These are phyloP conservation scores for Daldinia bambusicola DNA, from an alignment of 495 filamentous ascomycete genomes.

Conservation along the genomic window DNA sequence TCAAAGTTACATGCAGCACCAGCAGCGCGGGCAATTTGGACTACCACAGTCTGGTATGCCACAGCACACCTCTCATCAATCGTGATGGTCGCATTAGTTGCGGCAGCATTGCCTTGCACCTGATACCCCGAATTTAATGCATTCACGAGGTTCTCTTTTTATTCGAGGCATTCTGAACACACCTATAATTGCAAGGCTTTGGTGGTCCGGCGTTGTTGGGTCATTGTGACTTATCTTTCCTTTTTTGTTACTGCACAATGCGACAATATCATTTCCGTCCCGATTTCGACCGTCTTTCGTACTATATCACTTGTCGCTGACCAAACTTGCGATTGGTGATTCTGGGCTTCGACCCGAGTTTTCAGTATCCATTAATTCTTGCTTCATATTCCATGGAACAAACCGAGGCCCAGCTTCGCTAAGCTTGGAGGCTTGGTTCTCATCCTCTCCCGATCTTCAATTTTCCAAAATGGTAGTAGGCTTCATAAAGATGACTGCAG, in stretches of 20 bases:
- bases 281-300: slow-evolving; percentile 44
- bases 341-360: slow-evolving; percentile 19
- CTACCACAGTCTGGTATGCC: slow-evolving; percentile 65
- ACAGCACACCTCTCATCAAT: slow-evolving; percentile 63
- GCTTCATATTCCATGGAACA: slow-evolving; percentile 20
- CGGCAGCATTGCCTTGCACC: slow-evolving; percentile 51
- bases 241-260: slow-evolving; percentile 34
- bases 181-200: slow-evolving; percentile 50
- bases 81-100: slow-evolving; percentile 46
- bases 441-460: slow-evolving; percentile 15
- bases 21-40: slow-evolving; percentile 62
- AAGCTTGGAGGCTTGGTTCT: slow-evolving; percentile 15
- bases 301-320: slow-evolving; percentile 34
- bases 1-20: slow-evolving; percentile 68
- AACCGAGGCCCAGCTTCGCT: slow-evolving; percentile 3
- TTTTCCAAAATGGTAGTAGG: slow-evolving; percentile 11
- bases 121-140: slow-evolving; percentile 64
- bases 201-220: slow-evolving; percentile 51
- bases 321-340: slow-evolving; percentile 21
- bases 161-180: slow-evolving; percentile 48
- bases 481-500: neutral
- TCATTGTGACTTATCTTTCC: slow-evolving; percentile 46
- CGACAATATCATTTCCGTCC: slow-evolving; percentile 39
- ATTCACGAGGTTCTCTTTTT: slow-evolving; percentile 56
- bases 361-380: slow-evolving; percentile 30